Percentiles rank a stretch among this genome's conserved stretches.
phyloP scores from a whole-genome alignment of 371 early-diverging fungal species.

The Smittium culicis region DNA sequence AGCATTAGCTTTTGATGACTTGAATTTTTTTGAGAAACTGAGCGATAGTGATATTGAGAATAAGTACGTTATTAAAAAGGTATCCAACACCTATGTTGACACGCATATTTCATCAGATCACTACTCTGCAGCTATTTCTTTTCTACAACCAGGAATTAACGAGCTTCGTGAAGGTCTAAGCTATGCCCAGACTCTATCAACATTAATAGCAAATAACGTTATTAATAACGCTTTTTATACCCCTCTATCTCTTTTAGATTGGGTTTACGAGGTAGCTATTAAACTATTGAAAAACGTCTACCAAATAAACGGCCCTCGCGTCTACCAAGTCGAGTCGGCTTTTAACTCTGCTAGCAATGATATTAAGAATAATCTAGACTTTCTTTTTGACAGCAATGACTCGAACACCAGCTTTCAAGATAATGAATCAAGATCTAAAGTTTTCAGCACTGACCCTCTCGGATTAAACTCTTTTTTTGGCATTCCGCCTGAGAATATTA shows the following conservation, averaged over 20 bases:
- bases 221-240: conserved; percentile 3
- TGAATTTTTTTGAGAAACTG: not conserved
- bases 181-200: conserved; percentile 17
- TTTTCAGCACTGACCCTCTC: conserved; percentile 8
- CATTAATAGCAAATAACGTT: conserved; percentile 10
- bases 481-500: not conserved
- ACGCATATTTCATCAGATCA: not conserved
- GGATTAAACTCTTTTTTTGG: not conserved
- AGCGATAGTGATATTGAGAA: not conserved
- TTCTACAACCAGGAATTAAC: conserved; percentile 6
- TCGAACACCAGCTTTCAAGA: not conserved
- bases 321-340: not conserved
- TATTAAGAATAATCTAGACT: not conserved
- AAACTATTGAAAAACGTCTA: conserved; percentile 21
- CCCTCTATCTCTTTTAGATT: conserved; percentile 20
- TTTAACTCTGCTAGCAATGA: not conserved
- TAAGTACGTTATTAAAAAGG: not conserved
- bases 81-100: not conserved
- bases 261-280: conserved; percentile 21
- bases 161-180: conserved; percentile 14
- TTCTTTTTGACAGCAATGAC: not conserved
- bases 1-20: not conserved
- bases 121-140: not conserved
- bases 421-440: not conserved
- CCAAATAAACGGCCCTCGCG: conserved; percentile 12